phyloP scores from a whole-genome alignment of 2,329 filamentous ascomycete species.

The Clonostachys byssicola region DNA sequence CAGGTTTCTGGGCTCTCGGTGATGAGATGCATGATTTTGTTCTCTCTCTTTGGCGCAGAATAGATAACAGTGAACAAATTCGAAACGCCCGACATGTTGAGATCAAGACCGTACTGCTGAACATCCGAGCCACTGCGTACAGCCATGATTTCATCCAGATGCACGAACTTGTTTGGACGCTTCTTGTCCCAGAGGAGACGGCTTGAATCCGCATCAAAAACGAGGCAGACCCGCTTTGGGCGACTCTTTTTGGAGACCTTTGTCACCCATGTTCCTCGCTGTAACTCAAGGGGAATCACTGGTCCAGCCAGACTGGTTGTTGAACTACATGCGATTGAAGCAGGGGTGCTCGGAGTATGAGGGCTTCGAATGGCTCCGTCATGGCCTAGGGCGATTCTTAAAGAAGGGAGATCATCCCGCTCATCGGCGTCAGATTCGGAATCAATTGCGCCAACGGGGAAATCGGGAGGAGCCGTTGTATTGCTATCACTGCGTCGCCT shows the following conservation, averaged over 20 bases:
- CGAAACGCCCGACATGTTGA: conserved; percentile 61
- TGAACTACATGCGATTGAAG: conserved; percentile 37
- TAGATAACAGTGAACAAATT: conserved; percentile 94
- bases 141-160: conserved; percentile 93
- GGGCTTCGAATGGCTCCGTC: conserved; percentile 40
- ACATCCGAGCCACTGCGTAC: conserved; percentile 81
- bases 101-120: conserved; percentile 84
- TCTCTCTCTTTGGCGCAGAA: conserved; percentile 69
- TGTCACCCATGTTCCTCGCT: conserved; percentile 71
- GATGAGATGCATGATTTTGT: conserved; percentile 85
- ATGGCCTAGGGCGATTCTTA: conserved; percentile 27
- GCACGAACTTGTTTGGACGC: conserved; percentile 77
- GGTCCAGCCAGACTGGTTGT: conserved; percentile 53
- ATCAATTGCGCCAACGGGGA: conserved; percentile 33
- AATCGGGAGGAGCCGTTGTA: conserved; percentile 57
- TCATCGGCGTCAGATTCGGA: conserved; percentile 56
- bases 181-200: conserved; percentile 85
- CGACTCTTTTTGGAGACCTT: conserved; percentile 85
- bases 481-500: conserved; percentile 88
- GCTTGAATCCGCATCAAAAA: conserved; percentile 76
- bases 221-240: conserved; percentile 63
- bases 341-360: conserved; percentile 41
- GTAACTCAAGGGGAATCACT: conserved; percentile 71
- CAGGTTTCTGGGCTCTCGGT: conserved; percentile 70
- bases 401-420: conserved; percentile 32